phyloP scores from a whole-genome alignment of 768 basidiomycete genomes.

The Suillus bovinus region DNA sequence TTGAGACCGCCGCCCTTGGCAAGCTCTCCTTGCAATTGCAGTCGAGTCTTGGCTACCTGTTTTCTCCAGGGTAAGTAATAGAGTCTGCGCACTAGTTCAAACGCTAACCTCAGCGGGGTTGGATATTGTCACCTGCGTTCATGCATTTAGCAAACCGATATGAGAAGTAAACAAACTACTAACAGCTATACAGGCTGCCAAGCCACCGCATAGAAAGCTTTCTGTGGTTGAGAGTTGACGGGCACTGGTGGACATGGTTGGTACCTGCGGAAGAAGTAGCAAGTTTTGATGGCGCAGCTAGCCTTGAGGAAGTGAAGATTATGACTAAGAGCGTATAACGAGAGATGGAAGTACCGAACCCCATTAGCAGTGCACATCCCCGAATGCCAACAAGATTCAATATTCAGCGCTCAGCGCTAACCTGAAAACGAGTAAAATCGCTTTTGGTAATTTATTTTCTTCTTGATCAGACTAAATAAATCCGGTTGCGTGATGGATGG shows the following conservation, averaged over 20 bases:
- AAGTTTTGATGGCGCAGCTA: too few relatives aligned
- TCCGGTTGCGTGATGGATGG: too few relatives aligned
- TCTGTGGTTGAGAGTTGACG: conserved; percentile 65
- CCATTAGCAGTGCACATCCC: too few relatives aligned
- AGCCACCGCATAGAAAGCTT: conserved; percentile 85
- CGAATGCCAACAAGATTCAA: background rate
- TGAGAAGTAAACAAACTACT: conserved; percentile 25
- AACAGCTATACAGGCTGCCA: conserved; percentile 92
- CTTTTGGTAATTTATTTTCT: background rate
- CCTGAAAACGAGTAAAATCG: background rate
- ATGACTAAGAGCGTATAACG: background rate
- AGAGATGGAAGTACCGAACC: background rate
- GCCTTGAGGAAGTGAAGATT: too few relatives aligned
- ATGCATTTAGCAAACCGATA: background rate
- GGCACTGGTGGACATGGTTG: background rate
- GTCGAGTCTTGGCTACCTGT: conserved; percentile 85
- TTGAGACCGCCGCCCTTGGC: conserved; percentile 67
- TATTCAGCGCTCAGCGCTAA: background rate
- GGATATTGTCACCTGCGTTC: conserved; percentile 50
- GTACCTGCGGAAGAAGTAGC: too few relatives aligned
- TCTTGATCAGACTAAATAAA: too few relatives aligned
- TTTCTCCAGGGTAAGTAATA: conserved; percentile 3
- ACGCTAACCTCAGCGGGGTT: conserved; percentile 60
- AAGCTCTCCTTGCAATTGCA: conserved; percentile 96
- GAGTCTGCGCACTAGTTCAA: background rate